Evolutionary conservation across 1,139 yeast genomes (phyloP), one percentile per base, ranked within the genome.

Genomic region (Hemisphaericaspora lyxosophila): DNA sequence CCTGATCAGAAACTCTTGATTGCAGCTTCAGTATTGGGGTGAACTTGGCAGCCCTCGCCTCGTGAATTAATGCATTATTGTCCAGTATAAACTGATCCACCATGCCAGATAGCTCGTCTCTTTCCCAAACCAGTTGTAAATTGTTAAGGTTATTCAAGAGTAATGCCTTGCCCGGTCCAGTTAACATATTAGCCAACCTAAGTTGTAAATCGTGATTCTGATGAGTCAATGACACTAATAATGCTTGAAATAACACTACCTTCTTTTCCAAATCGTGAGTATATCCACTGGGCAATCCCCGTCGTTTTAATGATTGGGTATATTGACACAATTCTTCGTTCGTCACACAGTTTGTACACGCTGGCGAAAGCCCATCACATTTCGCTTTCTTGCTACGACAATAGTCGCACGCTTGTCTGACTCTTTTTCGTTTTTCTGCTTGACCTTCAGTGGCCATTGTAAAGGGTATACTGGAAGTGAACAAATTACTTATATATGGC

Each of bases 241-340:
- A 22, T 2, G 51, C 51, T 36, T 53, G 58, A 25, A 48, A 49
- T 19, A 53, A 35, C 12, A 45, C 32, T 2, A 53, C 47, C 34
- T 48, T 52, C 38, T 49, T 44, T 31, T 55, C 60, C 26, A 55
- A 42, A 34, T 52, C 56, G 33, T 51, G 57, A 4, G 56, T 54
- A 34, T 54, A 55, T 4, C 60, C 60, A 4, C 54, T 51, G 5
- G 59, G 59, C 24, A 55, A 41, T 2, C 60, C 60, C 36, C 60
- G 38, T 39, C 59, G 36, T 38, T 55, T 55, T 2, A 44, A 28
- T 3, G 55, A 43, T 24, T 50, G 48, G 7, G 57, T 42, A 31
- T 55, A 55, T 3, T 46, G 39, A 35, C 60, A 55, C 9, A 38
- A 38, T 26, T 44, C 50, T 11, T 47, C 28, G 17, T 40, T 43